Percentiles rank a stretch among this genome's conserved stretches.
These are phyloP conservation scores for Globisporangium orthogonon DNA, from an alignment of 352 stramenopile species.

Conservation along the genomic window DNA sequence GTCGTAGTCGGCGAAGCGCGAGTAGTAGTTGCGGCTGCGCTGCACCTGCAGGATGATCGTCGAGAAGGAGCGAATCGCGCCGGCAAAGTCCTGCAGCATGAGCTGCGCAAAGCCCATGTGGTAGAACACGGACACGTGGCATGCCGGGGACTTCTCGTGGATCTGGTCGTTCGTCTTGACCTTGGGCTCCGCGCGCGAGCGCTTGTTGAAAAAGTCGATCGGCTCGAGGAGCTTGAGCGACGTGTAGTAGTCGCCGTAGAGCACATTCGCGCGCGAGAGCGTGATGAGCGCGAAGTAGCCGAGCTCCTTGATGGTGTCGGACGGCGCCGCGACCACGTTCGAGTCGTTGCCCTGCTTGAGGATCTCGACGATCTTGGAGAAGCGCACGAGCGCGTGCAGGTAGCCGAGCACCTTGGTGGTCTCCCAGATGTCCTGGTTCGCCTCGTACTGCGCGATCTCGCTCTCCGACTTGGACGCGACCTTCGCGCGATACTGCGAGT, in stretches of 20 bases:
- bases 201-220: slow-evolving; percentile 88
- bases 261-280: slow-evolving; percentile 92
- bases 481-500: slow-evolving; percentile 94
- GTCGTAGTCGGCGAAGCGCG: slow-evolving; percentile 89
- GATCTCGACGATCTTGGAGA: slow-evolving; percentile 90
- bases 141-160: slow-evolving; percentile 88
- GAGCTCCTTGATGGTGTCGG: slow-evolving; percentile 83
- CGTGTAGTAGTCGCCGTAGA: slow-evolving; percentile 96
- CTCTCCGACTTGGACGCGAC: slow-evolving; percentile 53
- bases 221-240: slow-evolving; percentile 90
- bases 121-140: slow-evolving; percentile 94
- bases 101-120: slow-evolving; percentile 96
- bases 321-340: slow-evolving; percentile 31
- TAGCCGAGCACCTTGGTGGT: slow-evolving; percentile 95
- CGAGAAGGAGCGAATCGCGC: slow-evolving; percentile 87
- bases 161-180: slow-evolving; percentile 71
- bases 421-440: slow-evolving; percentile 92
- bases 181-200: slow-evolving; percentile 24
- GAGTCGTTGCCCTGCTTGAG: slow-evolving; percentile 48
- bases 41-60: slow-evolving; percentile 88
- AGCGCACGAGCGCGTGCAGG: slow-evolving; percentile 90
- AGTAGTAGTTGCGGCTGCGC: slow-evolving; percentile 88
- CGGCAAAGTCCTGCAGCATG: slow-evolving; percentile 96
- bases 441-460: slow-evolving; percentile 47
- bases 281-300: slow-evolving; percentile 96